These are phyloP conservation scores for Phaffomyces thermotolerans DNA, from an alignment of 805 yeast species.

Conservation along the genomic window DNA sequence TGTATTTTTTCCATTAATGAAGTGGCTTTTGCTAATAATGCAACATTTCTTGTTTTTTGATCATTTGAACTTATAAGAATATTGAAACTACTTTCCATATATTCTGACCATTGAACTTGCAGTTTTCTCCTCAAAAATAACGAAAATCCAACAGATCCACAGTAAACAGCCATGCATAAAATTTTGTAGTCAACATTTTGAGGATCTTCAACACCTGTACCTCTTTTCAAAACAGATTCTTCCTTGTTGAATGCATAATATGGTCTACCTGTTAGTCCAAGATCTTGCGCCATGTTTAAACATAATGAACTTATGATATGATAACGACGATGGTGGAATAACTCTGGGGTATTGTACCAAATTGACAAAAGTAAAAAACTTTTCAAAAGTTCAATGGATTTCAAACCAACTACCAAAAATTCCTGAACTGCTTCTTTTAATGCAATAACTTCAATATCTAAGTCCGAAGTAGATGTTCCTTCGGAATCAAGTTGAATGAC, in stretches of 20 bases:
- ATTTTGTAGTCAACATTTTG: conserved; percentile 40
- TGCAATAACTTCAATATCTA: conserved; percentile 47
- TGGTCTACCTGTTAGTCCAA: conserved; percentile 60
- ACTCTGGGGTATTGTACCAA: conserved; percentile 83
- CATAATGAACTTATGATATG: conserved; percentile 63
- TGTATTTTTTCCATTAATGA: conserved; percentile 52
- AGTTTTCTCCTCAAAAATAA: conserved; percentile 59
- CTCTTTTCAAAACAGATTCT: conserved; percentile 35
- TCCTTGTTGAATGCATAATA: conserved; percentile 33
- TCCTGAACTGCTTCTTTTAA: conserved; percentile 47
- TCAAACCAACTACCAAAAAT: conserved; percentile 61
- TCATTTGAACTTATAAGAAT: conserved; percentile 33
- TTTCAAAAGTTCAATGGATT: conserved; percentile 60
- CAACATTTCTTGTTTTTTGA: conserved; percentile 35
- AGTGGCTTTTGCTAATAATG: conserved; percentile 52
- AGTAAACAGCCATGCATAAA: conserved; percentile 51
- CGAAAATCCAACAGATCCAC: conserved; percentile 54
- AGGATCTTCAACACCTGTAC: conserved; percentile 32
- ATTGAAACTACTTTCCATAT: conserved; percentile 53
- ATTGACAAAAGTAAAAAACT: conserved; percentile 51
- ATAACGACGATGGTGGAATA: conserved; percentile 71
- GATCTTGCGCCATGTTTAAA: conserved; percentile 62
- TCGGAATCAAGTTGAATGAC: conserved; percentile 35
- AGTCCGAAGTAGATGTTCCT: conserved; percentile 21
- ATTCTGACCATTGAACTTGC: conserved; percentile 53